These are phyloP conservation scores for Candida fluviatilis DNA, from an alignment of 805 yeast species.

Conservation along the genomic window DNA sequence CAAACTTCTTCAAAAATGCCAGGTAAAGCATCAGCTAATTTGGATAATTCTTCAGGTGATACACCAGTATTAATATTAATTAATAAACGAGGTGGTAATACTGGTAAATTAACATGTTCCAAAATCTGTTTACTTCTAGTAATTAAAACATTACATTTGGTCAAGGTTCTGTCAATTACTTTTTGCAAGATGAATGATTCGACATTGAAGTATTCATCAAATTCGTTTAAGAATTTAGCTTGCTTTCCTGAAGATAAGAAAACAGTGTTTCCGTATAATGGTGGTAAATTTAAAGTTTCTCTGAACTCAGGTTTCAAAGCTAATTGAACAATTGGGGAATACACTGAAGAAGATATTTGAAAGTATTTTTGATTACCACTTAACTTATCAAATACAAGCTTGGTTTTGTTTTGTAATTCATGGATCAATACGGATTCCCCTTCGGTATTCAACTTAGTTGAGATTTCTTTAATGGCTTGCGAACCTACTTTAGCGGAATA, in stretches of 20 bases:
- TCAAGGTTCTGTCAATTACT: constrained; percentile 55
- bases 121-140: constrained; percentile 60
- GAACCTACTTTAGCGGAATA: constrained; percentile 71
- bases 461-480: constrained; percentile 47
- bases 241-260: constrained; percentile 42
- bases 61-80: constrained; percentile 28
- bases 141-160: constrained; percentile 52
- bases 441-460: constrained; percentile 23
- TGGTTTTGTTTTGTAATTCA: constrained; percentile 38
- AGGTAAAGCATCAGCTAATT: constrained; percentile 19
- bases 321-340: constrained; percentile 70
- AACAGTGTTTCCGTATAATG: constrained; percentile 44
- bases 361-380: constrained; percentile 34
- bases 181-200: constrained; percentile 64
- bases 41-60: constrained; percentile 22
- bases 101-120: constrained; percentile 71
- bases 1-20: constrained; percentile 20
- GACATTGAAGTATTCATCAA: constrained; percentile 41
- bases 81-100: constrained; percentile 34
- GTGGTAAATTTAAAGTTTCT: constrained; percentile 43
- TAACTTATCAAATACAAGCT: constrained; percentile 38
- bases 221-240: constrained; percentile 37
- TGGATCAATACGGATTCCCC: constrained; percentile 33
- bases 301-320: constrained; percentile 48
- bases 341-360: constrained; percentile 50